Base-by-base conservation (phyloP, 371 early-diverging fungal genomes). In the Paramicrosporidium saccamoebae region DNA sequence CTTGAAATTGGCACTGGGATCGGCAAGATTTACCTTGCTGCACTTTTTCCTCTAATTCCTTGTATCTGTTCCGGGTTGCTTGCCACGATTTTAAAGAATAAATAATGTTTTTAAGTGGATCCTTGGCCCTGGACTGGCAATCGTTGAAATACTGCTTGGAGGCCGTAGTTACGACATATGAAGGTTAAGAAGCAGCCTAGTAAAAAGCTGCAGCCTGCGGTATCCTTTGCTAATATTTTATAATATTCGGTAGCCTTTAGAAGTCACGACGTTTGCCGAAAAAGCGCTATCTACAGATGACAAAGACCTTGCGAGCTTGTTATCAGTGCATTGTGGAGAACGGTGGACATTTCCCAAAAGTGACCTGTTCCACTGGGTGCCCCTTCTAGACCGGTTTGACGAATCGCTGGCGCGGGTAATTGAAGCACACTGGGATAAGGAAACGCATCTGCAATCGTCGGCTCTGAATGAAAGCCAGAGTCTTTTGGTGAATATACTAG, bases 281-380 rank as follows among this genome's bases (percentile, higher is more conserved):
- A 7, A 1, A 8, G 2, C 20, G 4, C 19, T 9, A 1, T 20
- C 26, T 13, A 3, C 10, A 10, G 14, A 5, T 6, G 10, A 3
- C 10, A 10, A 1, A 19, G n/a, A 27, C 27, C 2, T 14, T 14
- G 9, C 22, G 7, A 6, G 2, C n/a, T 16, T 12, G n/a, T 16
- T 20, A 19, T 7, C 27, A 21, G 41, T 58, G 20, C 44, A 39
- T 28, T 35, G 52, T 16, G 34, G 48, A 22, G 31, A 33, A 8
- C 48, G 59, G 23, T 79, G 78, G 78, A 39, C 45, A 12, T 72
- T 57, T 41, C 64, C 66, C 14, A 64, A 77, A 27, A 67, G 74
- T 20, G 94, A 92, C 36, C 48, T 88, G 23, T 77, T 63, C 44
- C 73, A 79, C 30, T 92, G 88, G 88, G 66, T 77, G 10, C 48